Base-by-base conservation (phyloP, 2,329 filamentous ascomycete species). In the Juglanconis oblonga region DNA sequence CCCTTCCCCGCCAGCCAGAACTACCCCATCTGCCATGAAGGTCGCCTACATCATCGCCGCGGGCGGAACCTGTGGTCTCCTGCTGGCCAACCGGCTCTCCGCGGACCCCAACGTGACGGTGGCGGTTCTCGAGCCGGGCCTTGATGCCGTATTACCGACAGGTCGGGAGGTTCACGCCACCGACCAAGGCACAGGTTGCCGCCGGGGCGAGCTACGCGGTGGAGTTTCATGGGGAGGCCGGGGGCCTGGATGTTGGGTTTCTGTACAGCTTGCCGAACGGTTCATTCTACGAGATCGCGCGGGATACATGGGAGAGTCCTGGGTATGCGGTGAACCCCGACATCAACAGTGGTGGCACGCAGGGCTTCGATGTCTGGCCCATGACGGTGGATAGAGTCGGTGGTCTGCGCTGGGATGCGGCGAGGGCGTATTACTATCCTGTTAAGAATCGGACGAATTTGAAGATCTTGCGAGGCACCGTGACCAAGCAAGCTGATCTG, bases 21-120 rank as follows among this genome's bases (percentile, higher is more conserved):
- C 36, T 13, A 45, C 14, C 33, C 7, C 1, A 38, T 9, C 45
- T 14, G 48, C 53, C 3, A 44, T 32, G 33, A 49, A 42, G 5
- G 70, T 69, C 51, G 69, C 71, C 60, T 73, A 70, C 59, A 64
- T 79, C 17, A 69, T 80, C 47, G 68, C 77, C 29, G 77, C 77
- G 13, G 77, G 76, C 17, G 77, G 77, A 3, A 77, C 76, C 7
- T 73, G 72, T 45, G 77, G 77, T 35, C 71, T 79, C 10, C 70
- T 73, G 1, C 63, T 79, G 10, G 73, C 74, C 40, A 70, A 71
- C 36, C 67, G 75, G 0, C 67, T 80, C 29, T 70, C 72, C 2
- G 73, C 76, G 57, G 64, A 75, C 53, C 66, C 72, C 1, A 57
- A 67, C n/a, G 62, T 73, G 44, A 68, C 59, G 4, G 72, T 77